These are phyloP conservation scores for Xerocomus nothofagi DNA, from an alignment of 1,284 basidiomycete genomes.

Conservation along the genomic window DNA sequence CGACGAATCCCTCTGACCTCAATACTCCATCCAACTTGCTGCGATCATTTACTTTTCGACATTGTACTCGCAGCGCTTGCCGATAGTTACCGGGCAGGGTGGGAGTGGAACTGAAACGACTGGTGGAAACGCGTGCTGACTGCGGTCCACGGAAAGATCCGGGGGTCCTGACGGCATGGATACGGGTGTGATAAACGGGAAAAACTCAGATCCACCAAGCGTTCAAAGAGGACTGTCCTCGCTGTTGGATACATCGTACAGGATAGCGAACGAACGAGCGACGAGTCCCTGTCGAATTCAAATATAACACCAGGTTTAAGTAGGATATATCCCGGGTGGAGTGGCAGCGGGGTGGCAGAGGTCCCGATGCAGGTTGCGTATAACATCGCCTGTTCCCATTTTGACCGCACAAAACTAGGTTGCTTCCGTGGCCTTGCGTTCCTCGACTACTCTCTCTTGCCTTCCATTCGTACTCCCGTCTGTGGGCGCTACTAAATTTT, in stretches of 20 bases:
- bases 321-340: not conserved
- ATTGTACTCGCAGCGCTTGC: not conserved
- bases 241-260: no score
- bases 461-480: constrained; percentile 7
- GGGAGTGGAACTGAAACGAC: no score
- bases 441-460: constrained; percentile 9
- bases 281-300: not conserved
- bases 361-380: constrained; percentile 34
- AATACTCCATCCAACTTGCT: not conserved
- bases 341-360: constrained; percentile 30
- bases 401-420: constrained; percentile 31
- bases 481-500: constrained; percentile 11
- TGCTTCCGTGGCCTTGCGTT: constrained; percentile 14
- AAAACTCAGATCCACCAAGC: not conserved
- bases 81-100: not conserved
- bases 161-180: constrained; percentile 14
- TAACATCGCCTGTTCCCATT: constrained; percentile 37
- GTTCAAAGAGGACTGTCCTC: no score
- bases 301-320: not conserved
- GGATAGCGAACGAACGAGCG: no score
- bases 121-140: constrained; percentile 2
- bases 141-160: constrained; percentile 9
- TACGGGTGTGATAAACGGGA: no score
- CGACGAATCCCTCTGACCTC: no score
- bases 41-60: not conserved